Base-by-base conservation (phyloP, 176 grass and related monocot genomes). In the Oryza glaberrima region DNA sequence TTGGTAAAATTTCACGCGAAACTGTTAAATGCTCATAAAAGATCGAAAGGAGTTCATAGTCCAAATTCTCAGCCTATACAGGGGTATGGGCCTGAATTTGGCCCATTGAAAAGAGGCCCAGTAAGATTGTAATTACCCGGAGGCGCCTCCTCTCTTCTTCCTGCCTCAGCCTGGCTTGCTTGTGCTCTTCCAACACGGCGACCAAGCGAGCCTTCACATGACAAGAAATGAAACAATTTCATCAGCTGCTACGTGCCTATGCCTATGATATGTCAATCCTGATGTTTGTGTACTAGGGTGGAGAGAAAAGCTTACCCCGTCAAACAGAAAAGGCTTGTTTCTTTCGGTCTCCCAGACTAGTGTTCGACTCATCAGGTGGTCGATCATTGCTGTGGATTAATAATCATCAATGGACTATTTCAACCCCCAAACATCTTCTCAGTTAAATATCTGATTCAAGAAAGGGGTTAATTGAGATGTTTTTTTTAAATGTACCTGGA, bases 121-220 rank as follows among this genome's bases (percentile, higher is more conserved):
- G 52, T 43, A 44, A 23, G 9, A 9, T 22, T 61, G 58, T 23
- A 23, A 23, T 83, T 91, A 94, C 92, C 86, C 89, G 63, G 73
- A 88, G 81, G 15, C 89, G 83, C 40, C 89, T 36, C 51, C 81
- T 70, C 47, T 88, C 86, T 67, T 89, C 86, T 22, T 94, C 92
- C 73, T 89, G 86, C 70, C 54, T 58, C 26, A 85, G 76, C 72
- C 89, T 81, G 51, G 81, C 72, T 44, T 86, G 82, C 73, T 91
- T 94, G 83, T 94, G 89, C 77, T 91, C 92, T 38, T 94, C 86
- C 58, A 94, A 6, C 15, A 94, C 86, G 15, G 89, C 77, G 13
- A 94, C 71, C 15, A 94, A 68, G 30, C 86, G 72, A 51, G 89
- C 80, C 90, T 91, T 16, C 0, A 85, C 14, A 65, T 7, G 38